Percentiles rank a stretch among this genome's conserved stretches.
These are phyloP conservation scores for Prosopis cineraria DNA, from an alignment of 306 rosid species.

Conservation along the genomic window DNA sequence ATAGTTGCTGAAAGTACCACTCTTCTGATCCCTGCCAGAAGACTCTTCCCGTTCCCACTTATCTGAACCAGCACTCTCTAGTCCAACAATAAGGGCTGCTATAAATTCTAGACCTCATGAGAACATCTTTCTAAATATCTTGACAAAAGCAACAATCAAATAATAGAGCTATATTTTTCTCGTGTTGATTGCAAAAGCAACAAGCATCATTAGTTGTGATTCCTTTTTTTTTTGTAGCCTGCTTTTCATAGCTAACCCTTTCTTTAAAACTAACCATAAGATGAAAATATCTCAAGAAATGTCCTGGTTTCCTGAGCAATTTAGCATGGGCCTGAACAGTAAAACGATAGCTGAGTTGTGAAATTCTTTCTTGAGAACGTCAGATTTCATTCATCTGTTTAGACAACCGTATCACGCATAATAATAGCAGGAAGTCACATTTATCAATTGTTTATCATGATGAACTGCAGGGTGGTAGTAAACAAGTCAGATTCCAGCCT, in stretches of 20 bases:
- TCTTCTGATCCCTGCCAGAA: not conserved
- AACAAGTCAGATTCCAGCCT: conserved; percentile 68
- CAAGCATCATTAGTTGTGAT: not conserved
- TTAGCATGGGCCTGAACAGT: conserved; percentile 2
- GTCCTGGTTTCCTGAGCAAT: not conserved
- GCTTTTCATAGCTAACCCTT: not conserved
- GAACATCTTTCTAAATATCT: not conserved
- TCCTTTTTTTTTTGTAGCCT: not conserved
- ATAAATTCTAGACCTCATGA: not conserved
- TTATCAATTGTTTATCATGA: conserved; percentile 6
- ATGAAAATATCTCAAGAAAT: not conserved
- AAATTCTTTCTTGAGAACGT: conserved; percentile 6
- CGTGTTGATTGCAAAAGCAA: not conserved
- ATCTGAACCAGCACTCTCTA: not conserved
- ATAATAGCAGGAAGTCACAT: conserved; percentile 22
- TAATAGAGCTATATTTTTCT: not conserved
- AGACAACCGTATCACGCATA: not conserved
- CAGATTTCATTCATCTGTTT: conserved; percentile 23
- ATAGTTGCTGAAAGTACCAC: not conserved
- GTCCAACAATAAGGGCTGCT: not conserved
- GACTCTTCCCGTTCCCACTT: not conserved
- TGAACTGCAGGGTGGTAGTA: conserved; percentile 61
- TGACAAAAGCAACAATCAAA: not conserved
- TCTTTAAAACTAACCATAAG: too few species aligned
- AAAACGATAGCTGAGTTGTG: conserved; percentile 19